A percentile compares a stretch with the other conserved stretches of the same genome.
These are phyloP conservation scores for Dianthus caryophyllus DNA, from an alignment of 148 eudicot genomes.

Conservation along the genomic window DNA sequence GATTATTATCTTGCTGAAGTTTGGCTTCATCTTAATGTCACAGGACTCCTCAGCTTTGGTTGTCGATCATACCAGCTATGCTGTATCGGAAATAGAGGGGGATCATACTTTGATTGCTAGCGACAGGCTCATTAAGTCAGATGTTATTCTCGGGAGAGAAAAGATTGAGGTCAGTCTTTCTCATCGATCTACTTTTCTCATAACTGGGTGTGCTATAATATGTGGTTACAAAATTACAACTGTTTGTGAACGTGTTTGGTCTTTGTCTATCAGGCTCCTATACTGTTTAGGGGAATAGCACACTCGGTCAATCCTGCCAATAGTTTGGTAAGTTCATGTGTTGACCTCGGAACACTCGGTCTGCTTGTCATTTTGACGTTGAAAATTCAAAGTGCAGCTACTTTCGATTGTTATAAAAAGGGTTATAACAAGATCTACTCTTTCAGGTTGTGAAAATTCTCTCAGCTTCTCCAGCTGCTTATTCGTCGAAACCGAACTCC, in stretches of 20 bases:
- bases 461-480: constrained; percentile 61
- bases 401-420: not conserved
- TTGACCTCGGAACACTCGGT: not conserved
- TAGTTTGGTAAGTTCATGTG: constrained; percentile 42
- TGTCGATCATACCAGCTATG: constrained; percentile 60
- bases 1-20: not conserved
- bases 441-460: constrained; percentile 59
- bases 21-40: not conserved
- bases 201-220: not conserved
- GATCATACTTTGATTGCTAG: constrained; percentile 64
- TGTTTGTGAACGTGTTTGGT: not conserved
- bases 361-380: not conserved
- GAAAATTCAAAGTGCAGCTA: not conserved
- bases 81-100: constrained; percentile 52
- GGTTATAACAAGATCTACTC: not conserved
- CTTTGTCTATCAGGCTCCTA: constrained; percentile 46
- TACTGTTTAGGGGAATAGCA: constrained; percentile 56
- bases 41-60: constrained; percentile 62
- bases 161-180: constrained; percentile 48
- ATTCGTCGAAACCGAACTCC: constrained; percentile 52
- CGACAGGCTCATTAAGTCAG: constrained; percentile 45
- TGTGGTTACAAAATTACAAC: not conserved
- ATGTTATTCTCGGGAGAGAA: constrained; percentile 50
- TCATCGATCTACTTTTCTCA: not conserved
- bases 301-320: constrained; percentile 56